Percentiles rank a stretch among this genome's conserved stretches.
Evolutionary conservation across 148 eudicot species (phyloP).

Genomic region (Chenopodium quinoa): DNA sequence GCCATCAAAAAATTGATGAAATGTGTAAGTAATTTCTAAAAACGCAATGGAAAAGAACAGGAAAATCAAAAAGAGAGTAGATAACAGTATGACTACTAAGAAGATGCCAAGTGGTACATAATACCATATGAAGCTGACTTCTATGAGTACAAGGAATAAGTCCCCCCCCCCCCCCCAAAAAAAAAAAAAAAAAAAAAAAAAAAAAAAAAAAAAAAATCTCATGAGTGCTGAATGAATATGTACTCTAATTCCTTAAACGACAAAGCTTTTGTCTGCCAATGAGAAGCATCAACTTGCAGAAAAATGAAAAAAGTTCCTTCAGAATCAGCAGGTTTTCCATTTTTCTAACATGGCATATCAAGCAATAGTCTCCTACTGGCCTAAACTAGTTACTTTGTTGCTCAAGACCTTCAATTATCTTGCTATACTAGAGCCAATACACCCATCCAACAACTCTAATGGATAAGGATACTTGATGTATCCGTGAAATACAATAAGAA

Average conservation of each 20-base stretch:
- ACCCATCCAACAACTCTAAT: background rate
- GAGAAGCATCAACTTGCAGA: background rate
- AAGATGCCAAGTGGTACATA: slow-evolving; percentile 7
- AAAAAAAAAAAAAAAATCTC: too few species aligned
- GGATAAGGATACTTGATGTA: background rate
- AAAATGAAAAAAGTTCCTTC: background rate
- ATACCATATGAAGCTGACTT: background rate
- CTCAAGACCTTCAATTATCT: background rate
- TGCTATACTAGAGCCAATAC: background rate
- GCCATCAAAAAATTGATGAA: slow-evolving; percentile 22
- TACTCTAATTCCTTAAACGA: background rate
- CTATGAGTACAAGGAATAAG: background rate
- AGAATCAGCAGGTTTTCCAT: background rate
- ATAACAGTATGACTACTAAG: background rate
- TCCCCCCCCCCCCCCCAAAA: too few species aligned
- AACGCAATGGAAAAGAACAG: background rate
- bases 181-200: too few species aligned
- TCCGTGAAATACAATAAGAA: too few species aligned
- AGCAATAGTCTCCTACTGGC: background rate
- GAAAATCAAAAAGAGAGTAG: background rate
- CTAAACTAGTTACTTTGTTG: background rate
- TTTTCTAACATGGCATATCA: background rate
- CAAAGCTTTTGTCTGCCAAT: background rate
- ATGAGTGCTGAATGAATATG: background rate
- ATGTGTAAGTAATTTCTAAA: slow-evolving; percentile 8